Conservation (phyloP, 2,329 filamentous ascomycete species). For the Colletotrichum sp. region DNA sequence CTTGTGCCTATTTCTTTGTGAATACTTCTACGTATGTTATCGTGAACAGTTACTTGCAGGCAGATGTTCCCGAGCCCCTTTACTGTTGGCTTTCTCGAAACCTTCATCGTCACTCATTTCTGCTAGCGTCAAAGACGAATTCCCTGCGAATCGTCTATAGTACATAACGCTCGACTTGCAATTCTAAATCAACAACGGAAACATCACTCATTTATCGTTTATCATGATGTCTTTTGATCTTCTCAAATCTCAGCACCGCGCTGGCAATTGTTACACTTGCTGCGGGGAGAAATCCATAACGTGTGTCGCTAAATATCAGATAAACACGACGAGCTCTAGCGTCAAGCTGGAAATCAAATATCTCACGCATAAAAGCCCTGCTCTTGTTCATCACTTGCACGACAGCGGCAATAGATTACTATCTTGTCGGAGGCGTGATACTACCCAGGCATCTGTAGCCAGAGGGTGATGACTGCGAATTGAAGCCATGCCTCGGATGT, state of each 20-base stretch:
- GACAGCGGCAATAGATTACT: not conserved
- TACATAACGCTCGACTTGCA: too few species aligned
- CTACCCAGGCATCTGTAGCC: rapidly evolving
- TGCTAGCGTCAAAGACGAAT: too few species aligned
- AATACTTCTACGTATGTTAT: not conserved
- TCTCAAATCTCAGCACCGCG: too few species aligned
- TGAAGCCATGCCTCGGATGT: not conserved
- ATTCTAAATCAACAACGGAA: too few species aligned
- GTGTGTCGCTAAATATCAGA: not conserved
- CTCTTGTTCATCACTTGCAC: rapidly evolving
- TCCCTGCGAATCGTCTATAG: too few species aligned
- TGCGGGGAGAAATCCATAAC: not conserved
- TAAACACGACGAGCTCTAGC: rapidly evolving
- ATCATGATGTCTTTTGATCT: too few species aligned
- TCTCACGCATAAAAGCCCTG: rapidly evolving
- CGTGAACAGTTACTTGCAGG: not conserved
- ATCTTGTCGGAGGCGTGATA: rapidly evolving
- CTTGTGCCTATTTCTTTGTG: not conserved
- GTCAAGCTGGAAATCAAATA: rapidly evolving
- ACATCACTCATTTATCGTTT: too few species aligned
- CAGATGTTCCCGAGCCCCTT: not conserved
- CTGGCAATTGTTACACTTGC: too few species aligned
- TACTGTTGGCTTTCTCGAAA: too few species aligned
- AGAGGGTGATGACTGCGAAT: not conserved
- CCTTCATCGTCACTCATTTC: too few species aligned